These are phyloP conservation scores for Scheffersomyces insectosa DNA, from an alignment of 1,139 yeast genomes.

Conservation along the genomic window DNA sequence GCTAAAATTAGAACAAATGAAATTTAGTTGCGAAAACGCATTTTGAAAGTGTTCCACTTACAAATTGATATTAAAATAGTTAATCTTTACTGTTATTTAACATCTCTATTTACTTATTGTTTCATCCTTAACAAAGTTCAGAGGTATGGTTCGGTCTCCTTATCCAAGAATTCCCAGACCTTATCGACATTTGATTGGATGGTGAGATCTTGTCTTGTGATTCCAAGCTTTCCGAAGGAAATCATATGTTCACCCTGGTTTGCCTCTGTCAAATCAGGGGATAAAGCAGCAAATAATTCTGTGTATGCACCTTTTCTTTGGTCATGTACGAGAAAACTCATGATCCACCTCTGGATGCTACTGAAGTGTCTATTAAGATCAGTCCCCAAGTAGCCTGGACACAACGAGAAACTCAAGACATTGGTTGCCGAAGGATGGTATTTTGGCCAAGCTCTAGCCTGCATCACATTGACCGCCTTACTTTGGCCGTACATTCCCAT, in stretches of 20 bases:
- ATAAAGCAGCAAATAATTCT: slow-evolving; percentile 22
- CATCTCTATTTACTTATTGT: too few species aligned
- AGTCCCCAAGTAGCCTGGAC: slow-evolving; percentile 49
- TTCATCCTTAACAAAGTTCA: too few species aligned
- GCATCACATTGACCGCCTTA: slow-evolving; percentile 46
- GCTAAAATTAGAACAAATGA: too few species aligned
- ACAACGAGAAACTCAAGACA: slow-evolving; percentile 39
- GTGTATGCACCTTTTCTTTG: slow-evolving; percentile 22
- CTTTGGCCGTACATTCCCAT: slow-evolving; percentile 43
- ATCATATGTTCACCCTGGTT: slow-evolving; percentile 7
- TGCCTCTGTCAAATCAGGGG: slow-evolving; percentile 13
- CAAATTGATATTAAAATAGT: too few species aligned
- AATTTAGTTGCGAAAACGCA: too few species aligned
- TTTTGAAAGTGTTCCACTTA: too few species aligned
- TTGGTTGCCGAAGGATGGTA: slow-evolving; percentile 26
- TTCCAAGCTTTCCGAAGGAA: slow-evolving; percentile 7
- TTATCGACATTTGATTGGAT: slow-evolving; percentile 3
- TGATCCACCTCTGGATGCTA: neutral
- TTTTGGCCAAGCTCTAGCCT: slow-evolving; percentile 43
- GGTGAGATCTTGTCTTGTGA: slow-evolving; percentile 7
- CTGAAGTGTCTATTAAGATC: slow-evolving; percentile 37
- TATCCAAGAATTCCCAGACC: slow-evolving; percentile 9
- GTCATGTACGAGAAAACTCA: slow-evolving; percentile 2
- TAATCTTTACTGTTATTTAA: too few species aligned
- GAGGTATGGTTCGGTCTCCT: neutral